Evolutionary conservation across 108 stramenopile genomes (phyloP).

Genomic region (Nitzschia palea): DNA sequence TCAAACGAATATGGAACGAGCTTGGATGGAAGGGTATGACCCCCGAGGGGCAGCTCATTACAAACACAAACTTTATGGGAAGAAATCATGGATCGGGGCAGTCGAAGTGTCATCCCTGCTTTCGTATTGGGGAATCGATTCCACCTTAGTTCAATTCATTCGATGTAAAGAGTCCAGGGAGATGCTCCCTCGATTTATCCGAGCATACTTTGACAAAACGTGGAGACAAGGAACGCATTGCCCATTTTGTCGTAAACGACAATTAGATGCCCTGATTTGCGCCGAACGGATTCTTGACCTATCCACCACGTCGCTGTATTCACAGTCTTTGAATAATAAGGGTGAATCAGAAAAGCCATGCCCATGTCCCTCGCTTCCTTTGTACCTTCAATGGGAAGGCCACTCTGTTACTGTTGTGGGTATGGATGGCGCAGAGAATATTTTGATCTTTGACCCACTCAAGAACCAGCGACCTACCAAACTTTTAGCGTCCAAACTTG

Average conservation of each 20-base stretch:
- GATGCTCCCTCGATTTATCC: slow-evolving; percentile 49
- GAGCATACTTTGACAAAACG: slow-evolving; percentile 53
- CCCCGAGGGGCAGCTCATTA: slow-evolving; percentile 64
- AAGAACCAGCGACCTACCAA: slow-evolving; percentile 3
- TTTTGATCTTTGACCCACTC: slow-evolving; percentile 69
- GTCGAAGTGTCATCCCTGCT: slow-evolving; percentile 70
- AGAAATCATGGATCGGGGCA: slow-evolving; percentile 61
- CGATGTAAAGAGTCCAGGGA: slow-evolving; percentile 47
- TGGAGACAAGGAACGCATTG: neutral
- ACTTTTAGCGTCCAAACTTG: neutral
- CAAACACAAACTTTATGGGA: slow-evolving; percentile 37
- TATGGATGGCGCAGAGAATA: slow-evolving; percentile 32
- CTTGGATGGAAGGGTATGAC: slow-evolving; percentile 76
- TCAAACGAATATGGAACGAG: slow-evolving; percentile 55
- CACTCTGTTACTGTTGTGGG: slow-evolving; percentile 85
- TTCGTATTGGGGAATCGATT: slow-evolving; percentile 60
- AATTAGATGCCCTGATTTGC: neutral
- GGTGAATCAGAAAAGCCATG: too few species aligned
- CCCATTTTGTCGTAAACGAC: neutral
- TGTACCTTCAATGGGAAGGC: slow-evolving; percentile 87
- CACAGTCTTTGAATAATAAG: neutral
- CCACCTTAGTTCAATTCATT: slow-evolving; percentile 78
- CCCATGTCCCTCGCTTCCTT: slow-evolving; percentile 34
- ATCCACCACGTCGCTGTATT: neutral
- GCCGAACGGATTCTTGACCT: neutral